Conservation (phyloP, 148 eudicot genomes). For the Persicaria maculosa region DNA sequence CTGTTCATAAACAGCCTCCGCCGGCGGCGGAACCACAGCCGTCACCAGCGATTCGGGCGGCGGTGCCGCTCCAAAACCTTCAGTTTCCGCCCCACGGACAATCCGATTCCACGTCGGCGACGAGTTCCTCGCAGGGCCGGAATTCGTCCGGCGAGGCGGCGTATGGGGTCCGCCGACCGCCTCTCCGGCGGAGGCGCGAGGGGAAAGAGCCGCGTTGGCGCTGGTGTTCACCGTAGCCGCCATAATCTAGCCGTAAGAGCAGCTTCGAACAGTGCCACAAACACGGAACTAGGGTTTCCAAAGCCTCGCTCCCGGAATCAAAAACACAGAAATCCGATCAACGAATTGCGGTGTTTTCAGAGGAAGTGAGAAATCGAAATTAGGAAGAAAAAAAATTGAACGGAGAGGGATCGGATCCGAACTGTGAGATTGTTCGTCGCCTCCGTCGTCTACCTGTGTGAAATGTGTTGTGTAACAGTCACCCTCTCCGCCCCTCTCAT, state of each 20-base stretch:
- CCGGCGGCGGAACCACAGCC: not conserved
- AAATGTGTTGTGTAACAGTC: too few species aligned
- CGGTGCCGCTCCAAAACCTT: not conserved
- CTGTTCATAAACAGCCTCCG: not conserved
- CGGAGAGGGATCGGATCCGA: not conserved
- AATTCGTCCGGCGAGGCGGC: not conserved
- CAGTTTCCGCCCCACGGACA: not conserved
- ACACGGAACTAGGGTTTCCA: not conserved
- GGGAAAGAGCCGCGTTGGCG: not conserved
- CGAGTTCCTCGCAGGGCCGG: not conserved
- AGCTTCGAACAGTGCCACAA: not conserved
- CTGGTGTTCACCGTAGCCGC: slow-evolving; percentile 6
- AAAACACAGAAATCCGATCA: not conserved
- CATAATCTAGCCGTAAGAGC: not conserved
- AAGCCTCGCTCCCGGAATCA: not conserved
- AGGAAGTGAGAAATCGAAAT: not conserved
- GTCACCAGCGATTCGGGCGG: not conserved
- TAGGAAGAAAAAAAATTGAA: not conserved
- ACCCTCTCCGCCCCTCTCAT: not conserved
- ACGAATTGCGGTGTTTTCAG: not conserved
- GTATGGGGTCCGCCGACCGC: not conserved
- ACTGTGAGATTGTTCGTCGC: not conserved
- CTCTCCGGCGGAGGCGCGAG: not conserved
- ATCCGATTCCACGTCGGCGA: slow-evolving; percentile 2
- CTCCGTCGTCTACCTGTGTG: not conserved